These are phyloP conservation scores for Fusarium mundagurra DNA, from an alignment of 2,329 filamentous ascomycete species.

Conservation along the genomic window DNA sequence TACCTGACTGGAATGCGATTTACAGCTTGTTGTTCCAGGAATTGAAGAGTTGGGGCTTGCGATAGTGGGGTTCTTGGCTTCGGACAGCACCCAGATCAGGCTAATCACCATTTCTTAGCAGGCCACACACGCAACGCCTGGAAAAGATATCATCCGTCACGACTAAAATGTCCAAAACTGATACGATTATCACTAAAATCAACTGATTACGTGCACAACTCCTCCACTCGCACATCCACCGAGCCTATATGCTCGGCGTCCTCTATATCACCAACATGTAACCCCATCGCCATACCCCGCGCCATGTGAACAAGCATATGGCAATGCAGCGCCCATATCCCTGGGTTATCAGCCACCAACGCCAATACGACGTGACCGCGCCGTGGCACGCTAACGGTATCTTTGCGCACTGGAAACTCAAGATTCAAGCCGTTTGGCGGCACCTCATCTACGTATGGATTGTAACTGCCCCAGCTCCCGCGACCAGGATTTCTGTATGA, in stretches of 20 bases:
- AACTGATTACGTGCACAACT: neutral
- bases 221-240: neutral
- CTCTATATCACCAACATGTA: neutral
- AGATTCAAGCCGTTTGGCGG: neutral
- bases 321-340: constrained; percentile 14
- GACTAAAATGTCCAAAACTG: accelerated
- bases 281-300: constrained; percentile 8
- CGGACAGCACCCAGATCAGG: neutral
- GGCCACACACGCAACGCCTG: neutral
- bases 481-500: neutral
- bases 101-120: neutral
- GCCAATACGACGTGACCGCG: neutral
- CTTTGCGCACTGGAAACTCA: neutral
- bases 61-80: neutral
- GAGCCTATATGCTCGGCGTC: neutral
- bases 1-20: too few species aligned
- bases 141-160: neutral
- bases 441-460: neutral
- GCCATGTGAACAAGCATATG: constrained; percentile 22
- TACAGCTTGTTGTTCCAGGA: neutral
- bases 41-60: accelerated
- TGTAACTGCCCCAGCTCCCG: neutral
- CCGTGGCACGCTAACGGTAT: neutral
- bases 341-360: neutral
- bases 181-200: neutral